Evolutionary conservation across 2,329 filamentous ascomycete genomes (phyloP).

Genomic region (Fusarium domesticum): DNA sequence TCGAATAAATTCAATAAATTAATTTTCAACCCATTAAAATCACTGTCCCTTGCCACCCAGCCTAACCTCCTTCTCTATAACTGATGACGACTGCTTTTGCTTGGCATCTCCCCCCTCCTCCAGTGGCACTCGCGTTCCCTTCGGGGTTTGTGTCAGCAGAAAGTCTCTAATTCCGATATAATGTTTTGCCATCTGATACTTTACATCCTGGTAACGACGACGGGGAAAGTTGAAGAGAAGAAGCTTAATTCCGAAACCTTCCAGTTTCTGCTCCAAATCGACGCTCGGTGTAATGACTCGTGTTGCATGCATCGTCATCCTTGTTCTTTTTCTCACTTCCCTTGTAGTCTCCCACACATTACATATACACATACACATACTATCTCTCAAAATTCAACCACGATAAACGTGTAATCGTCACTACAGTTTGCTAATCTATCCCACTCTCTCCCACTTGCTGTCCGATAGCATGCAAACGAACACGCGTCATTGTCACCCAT

Average conservation of each 20-base stretch:
- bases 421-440: slow-evolving; percentile 2
- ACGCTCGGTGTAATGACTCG: too few relatives aligned
- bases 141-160: background rate
- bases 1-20: too few relatives aligned
- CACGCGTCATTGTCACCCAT: slow-evolving; percentile 4
- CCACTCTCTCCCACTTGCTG: slow-evolving; percentile 14
- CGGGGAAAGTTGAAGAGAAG: background rate
- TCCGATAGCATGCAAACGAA: slow-evolving; percentile 5
- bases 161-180: too few relatives aligned
- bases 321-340: background rate
- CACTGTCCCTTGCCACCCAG: too few relatives aligned
- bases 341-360: too few relatives aligned
- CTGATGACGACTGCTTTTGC: slow-evolving; percentile 1
- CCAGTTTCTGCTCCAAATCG: background rate
- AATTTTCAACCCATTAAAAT: too few relatives aligned
- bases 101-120: background rate
- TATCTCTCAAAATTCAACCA: background rate
- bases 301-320: too few relatives aligned
- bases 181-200: too few relatives aligned
- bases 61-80: too few relatives aligned
- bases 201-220: background rate
- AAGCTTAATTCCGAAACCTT: slow-evolving; percentile 2
- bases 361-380: too few relatives aligned
- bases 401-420: background rate
- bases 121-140: background rate